Evolutionary conservation across 225 moss, liverwort and hornwort genomes (phyloP), one percentile per base, ranked within the genome.

Genomic region (Polytrichum commune): DNA sequence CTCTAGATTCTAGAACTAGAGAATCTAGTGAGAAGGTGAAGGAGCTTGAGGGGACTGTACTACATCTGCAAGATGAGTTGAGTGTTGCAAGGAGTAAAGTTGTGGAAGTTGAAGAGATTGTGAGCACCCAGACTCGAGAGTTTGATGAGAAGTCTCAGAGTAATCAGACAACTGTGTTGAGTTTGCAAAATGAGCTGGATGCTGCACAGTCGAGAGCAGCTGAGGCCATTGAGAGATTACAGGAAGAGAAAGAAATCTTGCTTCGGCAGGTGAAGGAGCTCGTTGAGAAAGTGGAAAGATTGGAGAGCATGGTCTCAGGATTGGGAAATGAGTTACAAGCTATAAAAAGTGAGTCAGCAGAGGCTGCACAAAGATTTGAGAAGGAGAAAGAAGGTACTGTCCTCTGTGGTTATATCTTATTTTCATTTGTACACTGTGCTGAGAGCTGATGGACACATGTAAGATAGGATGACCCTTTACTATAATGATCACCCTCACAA

Each of bases 101-200:
- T 66, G 8, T 22, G 19, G 78, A 81, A 54, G 70, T 60, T 10
- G 54, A 75, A 70, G 78, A 64, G n/a, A 54, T 53, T 7, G 27
- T 78, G 27, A 72, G 66, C n/a, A 73, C 64, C 60, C 65, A 78
- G 74, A 81, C 66, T 25, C 67, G 77, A 55, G 84, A 84, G 69
- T 81, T 78, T 5, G 56, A 65, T 20, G 75, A 78, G 29, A 78
- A 72, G 73, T 73, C 72, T 32, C 64, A 73, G 77, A 72, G 73
- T 73, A 69, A 67, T 69, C 75, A 78, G 60, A 73, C 66, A 18
- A 65, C 69, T 28, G 18, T 84, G 18, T 75, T 67, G 60, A 73
- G 67, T 69, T 38, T 84, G 66, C 78, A 67, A 73, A 69, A 75
- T 28, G 81, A 84, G 78, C 75, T 84, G 70, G 72, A 75, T 65